Percentiles rank a stretch among this genome's conserved stretches.
Conservation (phyloP, 768 basidiomycete species). For the Multifurca ochricompacta region DNA sequence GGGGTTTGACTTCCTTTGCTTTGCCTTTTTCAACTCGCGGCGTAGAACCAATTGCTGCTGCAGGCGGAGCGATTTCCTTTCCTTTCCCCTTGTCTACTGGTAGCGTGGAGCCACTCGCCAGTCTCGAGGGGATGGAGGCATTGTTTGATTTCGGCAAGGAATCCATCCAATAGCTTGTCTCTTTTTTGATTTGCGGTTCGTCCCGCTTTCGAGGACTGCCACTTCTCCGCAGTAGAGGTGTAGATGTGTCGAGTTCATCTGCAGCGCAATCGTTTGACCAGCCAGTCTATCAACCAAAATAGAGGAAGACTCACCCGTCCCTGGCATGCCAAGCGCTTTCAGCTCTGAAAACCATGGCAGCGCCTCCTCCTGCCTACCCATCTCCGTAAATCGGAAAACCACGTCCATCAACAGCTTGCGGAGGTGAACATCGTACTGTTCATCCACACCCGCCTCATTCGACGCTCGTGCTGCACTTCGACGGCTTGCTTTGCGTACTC, state of each 20-base stretch:
- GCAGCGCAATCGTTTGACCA: neutral
- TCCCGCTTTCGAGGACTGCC: neutral
- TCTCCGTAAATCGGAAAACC: neutral
- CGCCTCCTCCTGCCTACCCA: neutral
- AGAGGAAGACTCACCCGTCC: neutral
- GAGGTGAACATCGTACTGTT: neutral
- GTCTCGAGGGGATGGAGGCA: neutral
- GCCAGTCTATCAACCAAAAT: no score
- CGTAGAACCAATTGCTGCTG: neutral
- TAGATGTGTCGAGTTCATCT: neutral
- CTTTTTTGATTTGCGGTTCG: neutral
- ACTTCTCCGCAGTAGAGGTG: neutral
- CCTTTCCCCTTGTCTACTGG: neutral
- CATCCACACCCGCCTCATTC: neutral
- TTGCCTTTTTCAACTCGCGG: neutral
- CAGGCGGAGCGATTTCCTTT: neutral
- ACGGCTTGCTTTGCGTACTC: slow-evolving; percentile 13
- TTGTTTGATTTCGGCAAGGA: neutral
- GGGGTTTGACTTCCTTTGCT: neutral
- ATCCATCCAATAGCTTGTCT: slow-evolving; percentile 9
- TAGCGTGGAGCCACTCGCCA: neutral
- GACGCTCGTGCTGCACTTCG: slow-evolving; percentile 2
- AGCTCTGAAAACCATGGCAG: neutral
- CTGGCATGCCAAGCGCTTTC: neutral
- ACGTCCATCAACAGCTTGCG: slow-evolving; percentile 3